Evolutionary conservation across 1,284 basidiomycete genomes (phyloP), one percentile per base, ranked within the genome.

Genomic region (Grifola frondosa): DNA sequence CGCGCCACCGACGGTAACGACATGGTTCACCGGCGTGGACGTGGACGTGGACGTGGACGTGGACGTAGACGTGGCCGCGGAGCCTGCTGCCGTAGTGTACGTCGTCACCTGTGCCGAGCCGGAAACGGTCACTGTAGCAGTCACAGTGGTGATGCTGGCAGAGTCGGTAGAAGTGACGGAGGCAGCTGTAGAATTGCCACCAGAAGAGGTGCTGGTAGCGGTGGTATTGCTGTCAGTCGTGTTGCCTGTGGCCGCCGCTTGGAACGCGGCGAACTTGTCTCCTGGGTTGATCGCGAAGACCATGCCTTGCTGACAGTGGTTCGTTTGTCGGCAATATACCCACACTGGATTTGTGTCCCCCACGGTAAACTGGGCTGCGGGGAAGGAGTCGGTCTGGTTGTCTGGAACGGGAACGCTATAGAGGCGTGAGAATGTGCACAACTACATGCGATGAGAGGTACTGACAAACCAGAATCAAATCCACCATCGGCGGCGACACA

Each of bases 281-380:
- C 73, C 77, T 3, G 78, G 76, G 60, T 83, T 83, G 51, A 82
- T 65, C 15, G 80, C 78, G 58, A 82, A 82, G 21, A 83, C 78
- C 81, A 82, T 83, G 12, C 80, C 80, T 46, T 71, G 64, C 49
- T 68, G 60, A 40, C 80, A 82, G 54, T 73, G 70, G 26, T 58
- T 56, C 10, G 56, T 55, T 49, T 74, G 73, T 13, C 62, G 62
- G 54, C 73, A 76, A 65, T 73, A 84, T 16, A 79, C 70, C 83
- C 83, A 85, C 30, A 80, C 66, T 1, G 81, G 78, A 37, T 74
- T 70, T 4, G 66, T 69, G 56, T 72, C 67, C 16, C 61, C 41
- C 4, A 80, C 69, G 4, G 58, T 66, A 42, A 73, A 66, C 40
- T 70, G 60, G 1, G 73, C 76, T 12, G 65, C 60, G 4, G 69